Evolutionary conservation across 1,139 yeast genomes (phyloP).

Genomic region (Pichia sp.): DNA sequence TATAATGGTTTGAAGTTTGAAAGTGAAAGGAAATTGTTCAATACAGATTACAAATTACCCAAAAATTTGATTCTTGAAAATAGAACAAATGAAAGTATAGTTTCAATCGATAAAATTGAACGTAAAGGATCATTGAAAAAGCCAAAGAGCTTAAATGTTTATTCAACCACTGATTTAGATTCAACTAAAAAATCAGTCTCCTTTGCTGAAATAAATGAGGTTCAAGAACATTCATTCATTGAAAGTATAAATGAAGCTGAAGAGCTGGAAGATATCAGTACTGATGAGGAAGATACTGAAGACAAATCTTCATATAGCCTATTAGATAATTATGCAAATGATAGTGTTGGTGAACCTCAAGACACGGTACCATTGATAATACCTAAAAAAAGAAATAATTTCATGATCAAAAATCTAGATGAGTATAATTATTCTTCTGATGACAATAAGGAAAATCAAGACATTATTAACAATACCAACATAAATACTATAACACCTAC

Average conservation of each 20-base stretch:
- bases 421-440: constrained; percentile 18
- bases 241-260: background rate
- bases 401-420: constrained; percentile 28
- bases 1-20: constrained; percentile 20
- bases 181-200: constrained; percentile 25
- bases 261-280: background rate
- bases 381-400: constrained; percentile 29
- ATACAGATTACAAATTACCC: constrained; percentile 9
- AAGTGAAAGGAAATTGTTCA: constrained; percentile 23
- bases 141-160: constrained; percentile 12
- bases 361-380: constrained; percentile 33
- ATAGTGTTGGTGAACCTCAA: background rate
- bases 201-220: constrained; percentile 21
- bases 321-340: background rate
- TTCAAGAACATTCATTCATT: constrained; percentile 8
- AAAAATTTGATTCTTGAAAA: constrained; percentile 1
- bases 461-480: background rate
- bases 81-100: constrained; percentile 9
- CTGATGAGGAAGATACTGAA: background rate
- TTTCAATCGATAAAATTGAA: constrained; percentile 15
- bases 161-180: constrained; percentile 9
- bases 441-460: background rate
- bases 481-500: background rate
- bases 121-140: constrained; percentile 29
- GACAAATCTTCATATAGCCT: background rate